Percentiles rank a stretch among this genome's conserved stretches.
phyloP scores from a whole-genome alignment of 225 moss, liverwort and hornwort genomes.

The Marchantia paleacea region DNA sequence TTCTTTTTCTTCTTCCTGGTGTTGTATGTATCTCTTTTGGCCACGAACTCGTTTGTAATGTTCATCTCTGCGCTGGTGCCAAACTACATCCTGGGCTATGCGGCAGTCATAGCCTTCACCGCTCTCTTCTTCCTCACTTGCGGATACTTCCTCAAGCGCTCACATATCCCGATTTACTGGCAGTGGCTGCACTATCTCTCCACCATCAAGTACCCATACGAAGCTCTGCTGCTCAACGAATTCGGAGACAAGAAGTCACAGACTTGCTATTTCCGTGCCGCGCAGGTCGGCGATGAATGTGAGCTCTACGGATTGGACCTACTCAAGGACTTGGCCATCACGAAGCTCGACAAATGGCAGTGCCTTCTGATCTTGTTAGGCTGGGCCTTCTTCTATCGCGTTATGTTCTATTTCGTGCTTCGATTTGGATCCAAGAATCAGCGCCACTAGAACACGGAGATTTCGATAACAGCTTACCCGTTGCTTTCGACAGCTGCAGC shows the following conservation, averaged over 20 bases:
- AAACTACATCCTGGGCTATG: constrained; percentile 28
- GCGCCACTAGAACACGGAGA: not conserved
- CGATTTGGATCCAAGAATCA: constrained; percentile 34
- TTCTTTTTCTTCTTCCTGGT: constrained; percentile 25
- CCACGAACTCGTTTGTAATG: constrained; percentile 33
- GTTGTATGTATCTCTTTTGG: constrained; percentile 16
- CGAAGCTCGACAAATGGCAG: constrained; percentile 4
- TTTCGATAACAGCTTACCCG: too few species aligned
- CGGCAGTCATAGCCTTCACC: constrained; percentile 13
- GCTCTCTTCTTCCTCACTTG: constrained; percentile 22
- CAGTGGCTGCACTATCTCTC: constrained; percentile 26
- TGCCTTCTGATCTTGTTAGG: not conserved
- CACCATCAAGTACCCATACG: constrained; percentile 34
- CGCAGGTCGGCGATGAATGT: not conserved
- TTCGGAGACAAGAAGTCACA: not conserved
- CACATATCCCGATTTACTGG: constrained; percentile 25
- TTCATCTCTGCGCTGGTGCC: constrained; percentile 29
- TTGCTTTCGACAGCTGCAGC: too few species aligned
- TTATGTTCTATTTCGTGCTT: constrained; percentile 33
- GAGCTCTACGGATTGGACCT: not conserved
- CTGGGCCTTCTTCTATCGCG: constrained; percentile 29
- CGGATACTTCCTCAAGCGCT: constrained; percentile 26
- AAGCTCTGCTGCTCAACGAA: constrained; percentile 30
- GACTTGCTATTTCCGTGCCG: not conserved
- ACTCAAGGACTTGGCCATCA: not conserved